phyloP scores from a whole-genome alignment of 2,329 filamentous ascomycete species.

The Pseudogymnoascus sp. region DNA sequence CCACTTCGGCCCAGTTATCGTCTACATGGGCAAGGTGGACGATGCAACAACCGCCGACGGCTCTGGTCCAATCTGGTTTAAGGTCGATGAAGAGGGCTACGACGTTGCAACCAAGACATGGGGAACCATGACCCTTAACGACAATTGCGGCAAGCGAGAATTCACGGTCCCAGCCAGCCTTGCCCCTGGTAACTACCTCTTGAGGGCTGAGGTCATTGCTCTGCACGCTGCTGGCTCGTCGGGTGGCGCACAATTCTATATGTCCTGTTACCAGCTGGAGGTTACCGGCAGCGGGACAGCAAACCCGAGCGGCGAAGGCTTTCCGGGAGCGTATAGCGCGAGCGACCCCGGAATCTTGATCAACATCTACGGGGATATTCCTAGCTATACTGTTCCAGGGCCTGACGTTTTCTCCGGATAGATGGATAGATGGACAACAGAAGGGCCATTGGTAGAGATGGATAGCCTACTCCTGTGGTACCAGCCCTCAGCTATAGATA shows the following conservation, averaged over 20 bases:
- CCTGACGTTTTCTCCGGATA: conserved; percentile 27
- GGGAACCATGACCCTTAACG: conserved; percentile 17
- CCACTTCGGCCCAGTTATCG: conserved; percentile 37
- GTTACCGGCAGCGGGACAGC: conserved; percentile 36
- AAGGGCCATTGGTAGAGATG: neutral
- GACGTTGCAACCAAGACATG: conserved; percentile 17
- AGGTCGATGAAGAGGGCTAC: conserved; percentile 33
- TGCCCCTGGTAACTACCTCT: conserved; percentile 45
- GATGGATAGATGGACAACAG: neutral
- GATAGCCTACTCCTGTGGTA: neutral
- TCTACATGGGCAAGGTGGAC: conserved; percentile 39
- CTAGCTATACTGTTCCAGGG: conserved; percentile 34
- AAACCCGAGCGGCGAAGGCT: conserved; percentile 34
- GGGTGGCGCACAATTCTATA: conserved; percentile 33
- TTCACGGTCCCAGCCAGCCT: conserved; percentile 44
- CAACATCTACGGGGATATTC: conserved; percentile 35
- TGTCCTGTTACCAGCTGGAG: conserved; percentile 36
- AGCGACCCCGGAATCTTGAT: conserved; percentile 41
- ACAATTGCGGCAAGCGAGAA: conserved; percentile 37
- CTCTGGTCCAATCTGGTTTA: conserved; percentile 39
- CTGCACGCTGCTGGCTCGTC: conserved; percentile 40
- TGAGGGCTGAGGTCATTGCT: conserved; percentile 45
- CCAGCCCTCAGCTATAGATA: neutral
- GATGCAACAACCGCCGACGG: conserved; percentile 39
- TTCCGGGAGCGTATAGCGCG: conserved; percentile 40